A percentile compares a stretch with the other conserved stretches of the same genome.
These are phyloP conservation scores for Aspergillus sp. DNA, from an alignment of 2,329 filamentous ascomycete genomes.

Conservation along the genomic window DNA sequence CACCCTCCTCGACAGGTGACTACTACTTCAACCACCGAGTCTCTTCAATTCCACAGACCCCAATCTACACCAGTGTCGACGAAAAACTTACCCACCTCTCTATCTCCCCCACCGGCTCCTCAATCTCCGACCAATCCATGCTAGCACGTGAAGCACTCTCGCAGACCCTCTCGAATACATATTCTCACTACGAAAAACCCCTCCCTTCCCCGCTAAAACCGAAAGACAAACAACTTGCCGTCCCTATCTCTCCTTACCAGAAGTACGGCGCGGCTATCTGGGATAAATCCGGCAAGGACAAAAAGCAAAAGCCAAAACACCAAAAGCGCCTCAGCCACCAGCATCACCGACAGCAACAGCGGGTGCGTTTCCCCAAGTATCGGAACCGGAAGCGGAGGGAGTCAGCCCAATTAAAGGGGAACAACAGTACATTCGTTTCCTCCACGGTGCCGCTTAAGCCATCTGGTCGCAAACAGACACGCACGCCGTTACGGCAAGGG, in stretches of 20 bases:
- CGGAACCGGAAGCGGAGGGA: slow-evolving; percentile 1
- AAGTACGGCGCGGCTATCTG: slow-evolving; percentile 37
- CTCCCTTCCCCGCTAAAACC: background rate
- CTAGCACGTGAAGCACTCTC: background rate
- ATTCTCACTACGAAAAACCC: no score
- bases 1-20: slow-evolving; percentile 15
- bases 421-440: background rate
- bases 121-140: slow-evolving; percentile 13
- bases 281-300: slow-evolving; percentile 29
- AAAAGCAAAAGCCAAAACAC: background rate
- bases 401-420: background rate
- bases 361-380: slow-evolving; percentile 24
- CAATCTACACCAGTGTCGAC: background rate
- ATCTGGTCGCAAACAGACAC: slow-evolving; percentile 20
- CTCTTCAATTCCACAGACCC: background rate
- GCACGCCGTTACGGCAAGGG: slow-evolving; percentile 24
- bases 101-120: slow-evolving; percentile 12
- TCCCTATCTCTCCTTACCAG: slow-evolving; percentile 38
- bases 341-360: slow-evolving; percentile 7
- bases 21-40: slow-evolving; percentile 5
- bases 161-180: background rate
- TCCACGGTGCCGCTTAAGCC: slow-evolving; percentile 19
- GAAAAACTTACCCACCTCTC: slow-evolving; percentile 14
- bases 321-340: slow-evolving; percentile 20
- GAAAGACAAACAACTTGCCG: slow-evolving; percentile 28